Evolutionary conservation across 108 stramenopile genomes (phyloP), one percentile per base, ranked within the genome.

Genomic region (Cylindrotheca fusiformis): DNA sequence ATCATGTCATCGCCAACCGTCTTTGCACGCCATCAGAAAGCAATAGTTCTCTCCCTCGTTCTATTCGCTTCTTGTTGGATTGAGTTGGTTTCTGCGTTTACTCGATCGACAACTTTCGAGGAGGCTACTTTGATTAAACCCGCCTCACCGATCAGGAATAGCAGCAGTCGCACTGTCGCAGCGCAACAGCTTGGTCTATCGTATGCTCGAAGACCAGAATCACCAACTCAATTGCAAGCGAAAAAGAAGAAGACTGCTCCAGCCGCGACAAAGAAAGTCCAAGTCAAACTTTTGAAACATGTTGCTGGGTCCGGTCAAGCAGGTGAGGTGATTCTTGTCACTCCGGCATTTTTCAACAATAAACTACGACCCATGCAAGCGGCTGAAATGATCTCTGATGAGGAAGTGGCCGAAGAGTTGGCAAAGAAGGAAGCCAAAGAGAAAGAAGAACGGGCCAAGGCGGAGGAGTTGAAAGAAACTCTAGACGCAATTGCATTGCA

Each of bases 311-410:
- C 83, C 0, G 91, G 91, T 26, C 80, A 81, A 60, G 69, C 76
- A 2, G 91, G 87, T 1, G 84, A 88, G 44, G 76, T 91, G 10
- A 58, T 86, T 45, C 70, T 74, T 53, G 91, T 92, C 12, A 79
- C 82, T 17, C 84, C 87, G 6, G 79, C 87, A 14, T 84, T 92
- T 24, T 92, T 79, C 54, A 64, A 85, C 60, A 92, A 92, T 54
- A 83, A 87, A 36, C 73, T 92, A 20, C 76, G 83, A 67, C 77
- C 75, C 24, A 71, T 65, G 8, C 72, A 82, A 50, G 63, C 67
- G 48, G 90, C 86, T 5, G 68, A 64, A 33, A 30, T 71, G 28
- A 85, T 86, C 32, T 77, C 65, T 19, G 91, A 86, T 32, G 87
- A 92, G 33, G 77, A 92, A 72, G 78, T 88, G 19, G 69, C 60